phyloP scores from a whole-genome alignment of 2,329 filamentous ascomycete species.

The Aspergillus sp. region DNA sequence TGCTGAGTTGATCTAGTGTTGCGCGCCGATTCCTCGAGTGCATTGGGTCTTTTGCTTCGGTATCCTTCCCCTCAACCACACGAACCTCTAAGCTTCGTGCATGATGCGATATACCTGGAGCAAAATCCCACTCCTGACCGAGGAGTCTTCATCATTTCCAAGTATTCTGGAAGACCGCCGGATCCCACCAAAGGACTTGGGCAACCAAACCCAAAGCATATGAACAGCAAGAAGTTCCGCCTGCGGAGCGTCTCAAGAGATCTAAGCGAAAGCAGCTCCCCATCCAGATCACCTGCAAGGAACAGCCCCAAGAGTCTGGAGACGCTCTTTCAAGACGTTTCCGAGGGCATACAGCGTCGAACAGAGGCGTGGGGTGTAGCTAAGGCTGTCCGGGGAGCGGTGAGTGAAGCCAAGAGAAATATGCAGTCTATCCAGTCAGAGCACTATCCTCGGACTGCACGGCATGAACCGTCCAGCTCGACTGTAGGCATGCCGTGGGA shows the following conservation, averaged over 20 bases:
- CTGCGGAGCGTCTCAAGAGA: slow-evolving; percentile 33
- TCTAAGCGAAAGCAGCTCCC: slow-evolving; percentile 34
- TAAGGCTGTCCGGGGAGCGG: slow-evolving; percentile 51
- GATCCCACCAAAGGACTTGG: slow-evolving; percentile 31
- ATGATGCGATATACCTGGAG: slow-evolving; percentile 69
- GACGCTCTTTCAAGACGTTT: slow-evolving; percentile 51
- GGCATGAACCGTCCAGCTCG: slow-evolving; percentile 20
- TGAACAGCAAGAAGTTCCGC: slow-evolving; percentile 23
- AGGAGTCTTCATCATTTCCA: slow-evolving; percentile 47
- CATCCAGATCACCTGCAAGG: slow-evolving; percentile 40
- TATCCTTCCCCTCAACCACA: slow-evolving; percentile 71
- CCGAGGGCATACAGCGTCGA: slow-evolving; percentile 50
- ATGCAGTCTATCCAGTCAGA: slow-evolving; percentile 50
- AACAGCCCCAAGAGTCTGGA: slow-evolving; percentile 47
- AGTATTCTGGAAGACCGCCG: slow-evolving; percentile 50
- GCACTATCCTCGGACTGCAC: slow-evolving; percentile 30
- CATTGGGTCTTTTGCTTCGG: slow-evolving; percentile 77
- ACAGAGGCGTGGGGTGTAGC: slow-evolving; percentile 53
- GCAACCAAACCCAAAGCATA: slow-evolving; percentile 23
- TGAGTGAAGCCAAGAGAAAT: slow-evolving; percentile 49
- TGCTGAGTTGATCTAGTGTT: slow-evolving; percentile 59
- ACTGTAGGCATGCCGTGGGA: slow-evolving; percentile 16
- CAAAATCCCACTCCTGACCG: slow-evolving; percentile 47
- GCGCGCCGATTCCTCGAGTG: slow-evolving; percentile 82
- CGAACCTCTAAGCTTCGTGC: slow-evolving; percentile 76